These are phyloP conservation scores for Plectosphaerella sp. DNA, from an alignment of 2,329 filamentous ascomycete species.

Conservation along the genomic window DNA sequence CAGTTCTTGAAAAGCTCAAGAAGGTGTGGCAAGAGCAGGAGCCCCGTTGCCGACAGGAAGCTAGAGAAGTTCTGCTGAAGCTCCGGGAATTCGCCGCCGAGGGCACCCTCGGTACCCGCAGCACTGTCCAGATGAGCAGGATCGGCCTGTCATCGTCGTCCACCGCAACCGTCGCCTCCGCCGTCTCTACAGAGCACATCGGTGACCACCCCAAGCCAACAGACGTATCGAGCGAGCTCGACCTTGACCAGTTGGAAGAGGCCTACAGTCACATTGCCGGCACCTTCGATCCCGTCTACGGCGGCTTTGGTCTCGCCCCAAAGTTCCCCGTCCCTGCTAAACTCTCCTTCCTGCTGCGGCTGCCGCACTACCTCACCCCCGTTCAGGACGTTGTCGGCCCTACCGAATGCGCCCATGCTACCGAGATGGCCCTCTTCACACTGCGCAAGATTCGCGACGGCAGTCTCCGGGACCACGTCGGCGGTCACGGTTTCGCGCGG, in stretches of 20 bases:
- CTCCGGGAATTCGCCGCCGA: slow-evolving; percentile 85
- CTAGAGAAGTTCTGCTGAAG: slow-evolving; percentile 75
- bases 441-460: slow-evolving; percentile 66
- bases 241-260: slow-evolving; percentile 88
- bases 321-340: slow-evolving; percentile 91
- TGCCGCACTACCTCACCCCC: slow-evolving; percentile 65
- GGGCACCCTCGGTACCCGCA: slow-evolving; percentile 60
- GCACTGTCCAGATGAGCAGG: slow-evolving; percentile 17
- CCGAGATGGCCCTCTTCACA: slow-evolving; percentile 75
- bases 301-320: slow-evolving; percentile 75
- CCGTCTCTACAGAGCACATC: slow-evolving; percentile 18
- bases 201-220: slow-evolving; percentile 1
- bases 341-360: slow-evolving; percentile 72
- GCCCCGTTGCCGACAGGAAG: slow-evolving; percentile 75
- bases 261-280: slow-evolving; percentile 75
- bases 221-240: slow-evolving; percentile 61
- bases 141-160: slow-evolving; percentile 7
- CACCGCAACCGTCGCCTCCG: slow-evolving; percentile 6
- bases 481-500: slow-evolving; percentile 53
- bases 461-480: slow-evolving; percentile 52
- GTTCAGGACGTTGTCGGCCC: slow-evolving; percentile 87
- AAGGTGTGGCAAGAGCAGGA: slow-evolving; percentile 79
- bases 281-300: slow-evolving; percentile 74
- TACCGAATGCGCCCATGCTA: slow-evolving; percentile 68
- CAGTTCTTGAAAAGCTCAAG: slow-evolving; percentile 74